Conservation (phyloP, 148 eudicot genomes). For the Persicaria tinctoria region DNA sequence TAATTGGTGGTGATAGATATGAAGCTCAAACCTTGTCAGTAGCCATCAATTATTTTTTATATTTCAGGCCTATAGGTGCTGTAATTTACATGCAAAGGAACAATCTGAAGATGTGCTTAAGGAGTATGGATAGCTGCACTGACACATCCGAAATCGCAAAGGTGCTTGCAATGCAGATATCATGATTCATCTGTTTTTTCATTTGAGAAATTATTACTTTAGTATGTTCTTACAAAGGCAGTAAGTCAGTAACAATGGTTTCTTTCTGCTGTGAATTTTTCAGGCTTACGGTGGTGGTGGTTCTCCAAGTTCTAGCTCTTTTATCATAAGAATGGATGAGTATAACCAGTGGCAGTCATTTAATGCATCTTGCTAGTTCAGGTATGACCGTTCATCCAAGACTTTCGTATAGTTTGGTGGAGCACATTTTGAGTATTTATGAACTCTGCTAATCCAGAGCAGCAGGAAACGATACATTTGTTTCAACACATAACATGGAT, state of each 20-base stretch:
- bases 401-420: too few relatives aligned
- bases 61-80: constrained; percentile 83
- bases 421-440: too few relatives aligned
- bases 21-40: background rate
- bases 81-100: constrained; percentile 74
- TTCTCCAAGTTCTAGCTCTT: constrained; percentile 68
- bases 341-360: constrained; percentile 65
- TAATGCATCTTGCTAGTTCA: background rate
- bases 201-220: background rate
- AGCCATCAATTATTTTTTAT: background rate
- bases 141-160: constrained; percentile 95
- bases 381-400: background rate
- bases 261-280: background rate
- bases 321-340: constrained; percentile 93
- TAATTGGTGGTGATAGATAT: background rate
- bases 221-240: constrained; percentile 10
- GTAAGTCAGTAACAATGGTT: background rate
- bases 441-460: too few relatives aligned
- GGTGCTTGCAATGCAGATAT: constrained; percentile 26
- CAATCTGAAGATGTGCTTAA: constrained; percentile 83
- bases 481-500: too few relatives aligned
- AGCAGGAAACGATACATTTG: too few relatives aligned
- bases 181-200: background rate
- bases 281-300: constrained; percentile 99
- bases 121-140: constrained; percentile 55